Conservation (phyloP, 345 rosid genomes). For the Euphorbia tirucalli region DNA sequence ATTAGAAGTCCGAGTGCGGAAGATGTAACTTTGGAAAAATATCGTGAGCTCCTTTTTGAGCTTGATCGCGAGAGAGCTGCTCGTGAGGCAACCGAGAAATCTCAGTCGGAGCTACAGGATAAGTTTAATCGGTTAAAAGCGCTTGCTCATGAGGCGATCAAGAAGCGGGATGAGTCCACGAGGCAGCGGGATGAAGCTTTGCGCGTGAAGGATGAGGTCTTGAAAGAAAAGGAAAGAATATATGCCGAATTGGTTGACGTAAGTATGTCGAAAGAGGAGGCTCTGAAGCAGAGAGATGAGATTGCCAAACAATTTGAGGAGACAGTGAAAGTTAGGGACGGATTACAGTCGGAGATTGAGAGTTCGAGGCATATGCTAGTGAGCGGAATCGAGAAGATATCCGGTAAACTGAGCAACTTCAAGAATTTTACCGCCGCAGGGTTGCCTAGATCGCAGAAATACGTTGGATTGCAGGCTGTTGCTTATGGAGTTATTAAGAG, state of each 20-base stretch:
- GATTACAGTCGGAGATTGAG: conserved; percentile 69
- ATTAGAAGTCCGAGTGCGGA: conserved; percentile 40
- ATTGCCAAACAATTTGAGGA: conserved; percentile 56
- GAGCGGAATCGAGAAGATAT: conserved; percentile 92
- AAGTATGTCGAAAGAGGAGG: conserved; percentile 50
- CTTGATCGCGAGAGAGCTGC: conserved; percentile 88
- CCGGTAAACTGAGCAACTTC: conserved; percentile 70
- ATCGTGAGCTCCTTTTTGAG: conserved; percentile 66
- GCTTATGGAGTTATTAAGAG: conserved; percentile 91
- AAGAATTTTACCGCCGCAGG: conserved; percentile 74
- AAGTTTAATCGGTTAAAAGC: conserved; percentile 66
- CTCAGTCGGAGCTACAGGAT: conserved; percentile 60
- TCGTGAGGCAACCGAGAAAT: conserved; percentile 70
- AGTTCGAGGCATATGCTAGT: conserved; percentile 82
- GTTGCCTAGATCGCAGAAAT: conserved; percentile 81
- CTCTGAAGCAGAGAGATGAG: conserved; percentile 53
- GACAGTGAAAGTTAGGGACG: conserved; percentile 54
- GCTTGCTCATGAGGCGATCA: conserved; percentile 80
- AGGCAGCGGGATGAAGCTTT: conserved; percentile 78
- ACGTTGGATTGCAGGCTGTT: conserved; percentile 67
- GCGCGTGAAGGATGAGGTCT: conserved; percentile 62
- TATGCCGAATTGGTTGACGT: conserved; percentile 49
- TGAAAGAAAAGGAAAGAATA: conserved; percentile 42
- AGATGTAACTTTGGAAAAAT: conserved; percentile 44
- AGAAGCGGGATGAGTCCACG: conserved; percentile 69